Evolutionary conservation across 2,329 filamentous ascomycete species (phyloP).

Genomic region (Neobulgaria alba): DNA sequence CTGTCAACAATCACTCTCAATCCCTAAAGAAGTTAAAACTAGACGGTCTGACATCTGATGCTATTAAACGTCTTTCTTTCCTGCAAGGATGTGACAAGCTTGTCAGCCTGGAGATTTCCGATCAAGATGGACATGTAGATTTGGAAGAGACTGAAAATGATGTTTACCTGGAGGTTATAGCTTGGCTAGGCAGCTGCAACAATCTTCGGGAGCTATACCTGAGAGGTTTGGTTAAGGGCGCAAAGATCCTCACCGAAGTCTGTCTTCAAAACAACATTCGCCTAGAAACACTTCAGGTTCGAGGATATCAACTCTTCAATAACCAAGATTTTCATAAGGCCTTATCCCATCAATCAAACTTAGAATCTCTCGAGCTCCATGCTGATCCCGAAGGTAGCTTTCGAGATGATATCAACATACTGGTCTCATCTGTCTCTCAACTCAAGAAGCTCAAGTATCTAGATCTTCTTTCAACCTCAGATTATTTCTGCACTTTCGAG

Average conservation of each 20-base stretch:
- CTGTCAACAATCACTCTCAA: constrained; percentile 41
- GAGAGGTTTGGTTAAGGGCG: constrained; percentile 40
- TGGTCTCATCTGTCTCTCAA: constrained; percentile 42
- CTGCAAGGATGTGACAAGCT: constrained; percentile 41
- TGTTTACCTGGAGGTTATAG: constrained; percentile 40
- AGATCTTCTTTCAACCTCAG: constrained; percentile 41
- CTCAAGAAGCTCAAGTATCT: constrained; percentile 45
- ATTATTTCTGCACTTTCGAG: constrained; percentile 42
- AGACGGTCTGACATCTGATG: constrained; percentile 37
- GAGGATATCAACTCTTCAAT: constrained; percentile 39
- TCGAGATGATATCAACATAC: constrained; percentile 38
- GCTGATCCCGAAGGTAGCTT: constrained; percentile 39
- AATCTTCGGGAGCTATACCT: constrained; percentile 42
- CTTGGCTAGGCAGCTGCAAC: constrained; percentile 47
- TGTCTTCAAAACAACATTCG: constrained; percentile 37
- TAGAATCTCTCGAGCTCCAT: constrained; percentile 38
- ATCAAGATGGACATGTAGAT: constrained; percentile 34
- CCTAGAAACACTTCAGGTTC: constrained; percentile 40
- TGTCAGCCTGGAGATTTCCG: constrained; percentile 38
- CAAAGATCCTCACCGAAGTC: constrained; percentile 43
- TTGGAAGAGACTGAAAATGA: constrained; percentile 44
- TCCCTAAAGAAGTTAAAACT: constrained; percentile 48
- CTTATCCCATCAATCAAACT: constrained; percentile 39
- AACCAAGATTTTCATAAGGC: constrained; percentile 43
- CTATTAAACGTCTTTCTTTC: constrained; percentile 39